Percentiles rank a stretch among this genome's conserved stretches.
Conservation (phyloP, 2,329 filamentous ascomycete species). For the Blumeria graminis region DNA sequence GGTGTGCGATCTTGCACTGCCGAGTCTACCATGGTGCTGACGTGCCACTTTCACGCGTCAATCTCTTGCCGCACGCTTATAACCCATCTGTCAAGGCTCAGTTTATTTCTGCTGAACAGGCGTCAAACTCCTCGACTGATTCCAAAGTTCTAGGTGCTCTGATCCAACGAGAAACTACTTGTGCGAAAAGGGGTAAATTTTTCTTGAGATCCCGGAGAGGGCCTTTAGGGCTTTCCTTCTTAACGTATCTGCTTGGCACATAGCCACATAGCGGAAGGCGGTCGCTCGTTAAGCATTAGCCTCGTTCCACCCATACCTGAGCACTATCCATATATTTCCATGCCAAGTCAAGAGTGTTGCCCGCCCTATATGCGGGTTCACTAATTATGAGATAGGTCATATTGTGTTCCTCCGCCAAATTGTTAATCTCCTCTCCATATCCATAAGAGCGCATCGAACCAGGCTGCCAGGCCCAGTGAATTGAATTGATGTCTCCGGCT, state of each 20-base stretch:
- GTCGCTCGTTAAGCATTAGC: neutral
- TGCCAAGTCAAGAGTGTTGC: neutral
- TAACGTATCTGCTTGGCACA: neutral
- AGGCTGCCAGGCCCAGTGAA: no score
- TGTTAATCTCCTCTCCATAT: no score
- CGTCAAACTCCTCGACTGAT: neutral
- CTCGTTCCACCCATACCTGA: neutral
- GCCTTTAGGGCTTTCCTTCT: neutral
- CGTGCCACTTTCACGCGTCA: neutral
- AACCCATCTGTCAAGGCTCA: neutral
- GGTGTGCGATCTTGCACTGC: neutral
- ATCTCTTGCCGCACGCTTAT: neutral
- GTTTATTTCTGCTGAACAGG: neutral
- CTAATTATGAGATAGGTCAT: neutral
- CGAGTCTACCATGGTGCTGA: neutral
- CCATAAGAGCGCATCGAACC: no score
- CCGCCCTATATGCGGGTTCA: neutral
- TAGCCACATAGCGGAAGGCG: neutral
- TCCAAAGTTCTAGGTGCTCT: neutral
- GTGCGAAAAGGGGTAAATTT: neutral
- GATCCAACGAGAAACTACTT: neutral
- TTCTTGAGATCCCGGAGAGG: neutral
- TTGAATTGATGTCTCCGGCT: no score
- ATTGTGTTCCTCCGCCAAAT: neutral
- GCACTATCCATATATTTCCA: neutral